A percentile compares a stretch with the other conserved stretches of the same genome.
phyloP scores from a whole-genome alignment of 331 rosid species.

The Malus hybrid region DNA sequence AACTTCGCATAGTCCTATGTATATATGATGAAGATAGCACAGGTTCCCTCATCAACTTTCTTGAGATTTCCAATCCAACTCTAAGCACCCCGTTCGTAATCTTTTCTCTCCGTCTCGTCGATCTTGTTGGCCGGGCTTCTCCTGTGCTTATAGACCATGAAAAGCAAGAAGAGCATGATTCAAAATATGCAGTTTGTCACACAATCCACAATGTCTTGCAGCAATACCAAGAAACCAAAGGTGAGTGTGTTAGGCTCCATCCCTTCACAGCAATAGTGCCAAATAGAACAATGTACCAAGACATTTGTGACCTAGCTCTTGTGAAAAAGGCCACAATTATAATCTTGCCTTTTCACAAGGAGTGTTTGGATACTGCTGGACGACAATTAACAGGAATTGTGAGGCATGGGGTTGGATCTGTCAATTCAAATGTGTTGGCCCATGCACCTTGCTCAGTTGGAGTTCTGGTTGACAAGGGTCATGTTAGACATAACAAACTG shows the following conservation, averaged over 20 bases:
- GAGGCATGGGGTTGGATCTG: not conserved
- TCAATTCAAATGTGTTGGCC: slow-evolving; percentile 33
- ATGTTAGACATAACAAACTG: not conserved
- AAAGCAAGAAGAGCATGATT: slow-evolving; percentile 27
- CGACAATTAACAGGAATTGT: not conserved
- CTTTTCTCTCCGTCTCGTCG: slow-evolving; percentile 36
- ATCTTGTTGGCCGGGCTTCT: slow-evolving; percentile 52
- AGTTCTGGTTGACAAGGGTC: slow-evolving; percentile 51
- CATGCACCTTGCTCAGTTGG: slow-evolving; percentile 82
- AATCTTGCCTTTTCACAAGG: slow-evolving; percentile 39
- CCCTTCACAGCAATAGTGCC: slow-evolving; percentile 50
- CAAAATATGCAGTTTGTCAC: slow-evolving; percentile 24
- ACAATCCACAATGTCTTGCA: slow-evolving; percentile 31
- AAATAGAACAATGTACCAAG: slow-evolving; percentile 57
- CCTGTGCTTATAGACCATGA: slow-evolving; percentile 64
- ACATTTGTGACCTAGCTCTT: slow-evolving; percentile 56
- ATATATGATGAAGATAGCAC: slow-evolving; percentile 33
- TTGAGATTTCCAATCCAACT: slow-evolving; percentile 50
- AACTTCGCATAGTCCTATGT: slow-evolving; percentile 38
- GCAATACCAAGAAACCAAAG: slow-evolving; percentile 21
- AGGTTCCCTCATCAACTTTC: slow-evolving; percentile 30
- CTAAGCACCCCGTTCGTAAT: slow-evolving; percentile 26
- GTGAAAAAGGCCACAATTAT: slow-evolving; percentile 42
- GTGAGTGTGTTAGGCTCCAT: slow-evolving; percentile 24
- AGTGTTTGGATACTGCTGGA: not conserved